Percentiles rank a stretch among this genome's conserved stretches.
These are phyloP conservation scores for Exophiala lecanii-corni DNA, from an alignment of 2,329 filamentous ascomycete genomes.

Conservation along the genomic window DNA sequence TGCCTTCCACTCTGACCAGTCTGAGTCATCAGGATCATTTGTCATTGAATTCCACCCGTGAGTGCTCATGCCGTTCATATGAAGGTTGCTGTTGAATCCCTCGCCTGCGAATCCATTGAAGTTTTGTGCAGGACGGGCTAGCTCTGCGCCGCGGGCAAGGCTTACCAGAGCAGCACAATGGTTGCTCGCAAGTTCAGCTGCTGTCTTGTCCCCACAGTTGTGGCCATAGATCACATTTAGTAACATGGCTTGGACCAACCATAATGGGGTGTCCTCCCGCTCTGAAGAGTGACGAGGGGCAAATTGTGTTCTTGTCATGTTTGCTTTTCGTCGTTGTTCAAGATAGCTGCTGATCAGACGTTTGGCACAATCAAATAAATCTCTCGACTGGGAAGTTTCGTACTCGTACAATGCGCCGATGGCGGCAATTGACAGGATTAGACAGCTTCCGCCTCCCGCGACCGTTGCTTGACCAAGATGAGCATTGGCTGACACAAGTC, in stretches of 20 bases:
- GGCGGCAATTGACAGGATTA: conserved; percentile 84
- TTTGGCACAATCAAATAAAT: conserved; percentile 88
- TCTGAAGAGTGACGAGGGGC: conserved; percentile 24
- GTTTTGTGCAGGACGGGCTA: conserved; percentile 49
- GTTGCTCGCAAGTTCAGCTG: conserved; percentile 85
- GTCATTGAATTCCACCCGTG: conserved; percentile 35
- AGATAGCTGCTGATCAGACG: conserved; percentile 92
- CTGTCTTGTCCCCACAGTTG: conserved; percentile 86
- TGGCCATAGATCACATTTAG: conserved; percentile 94
- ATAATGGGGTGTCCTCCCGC: conserved; percentile 66
- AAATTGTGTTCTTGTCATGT: conserved; percentile 63
- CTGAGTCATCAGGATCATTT: conserved; percentile 53
- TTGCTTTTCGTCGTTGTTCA: conserved; percentile 82
- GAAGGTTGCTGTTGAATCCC: conserved; percentile 35
- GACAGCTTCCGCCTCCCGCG: conserved; percentile 75
- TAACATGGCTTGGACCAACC: conserved; percentile 95
- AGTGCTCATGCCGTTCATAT: conserved; percentile 43
- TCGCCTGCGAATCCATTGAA: conserved; percentile 14
- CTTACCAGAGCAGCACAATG: conserved; percentile 89
- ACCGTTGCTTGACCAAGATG: conserved; percentile 52
- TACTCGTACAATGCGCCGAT: conserved; percentile 82
- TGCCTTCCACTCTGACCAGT: conserved; percentile 86
- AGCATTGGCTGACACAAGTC: conserved; percentile 50
- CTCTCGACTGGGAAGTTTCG: conserved; percentile 72
- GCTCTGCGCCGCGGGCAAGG: conserved; percentile 80